A percentile compares a stretch with the other conserved stretches of the same genome.
Conservation (phyloP, 805 yeast species). For the Grigorovia transvaalensis region DNA sequence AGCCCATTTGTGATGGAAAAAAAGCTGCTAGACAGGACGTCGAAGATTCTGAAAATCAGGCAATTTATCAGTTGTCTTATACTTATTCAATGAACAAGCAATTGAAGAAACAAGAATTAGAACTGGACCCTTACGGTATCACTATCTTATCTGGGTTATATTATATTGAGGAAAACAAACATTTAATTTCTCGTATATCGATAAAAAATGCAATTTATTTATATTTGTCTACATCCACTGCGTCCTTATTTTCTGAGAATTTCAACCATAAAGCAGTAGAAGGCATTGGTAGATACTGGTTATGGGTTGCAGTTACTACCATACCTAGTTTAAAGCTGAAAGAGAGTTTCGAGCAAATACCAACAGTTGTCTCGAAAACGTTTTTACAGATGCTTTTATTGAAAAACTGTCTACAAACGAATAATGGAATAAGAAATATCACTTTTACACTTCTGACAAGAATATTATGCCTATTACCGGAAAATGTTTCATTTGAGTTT, state of each 20-base stretch:
- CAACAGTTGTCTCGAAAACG: constrained; percentile 26
- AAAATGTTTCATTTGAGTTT: constrained; percentile 47
- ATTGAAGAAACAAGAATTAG: constrained; percentile 22
- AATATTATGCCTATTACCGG: constrained; percentile 48
- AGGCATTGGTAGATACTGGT: constrained; percentile 28
- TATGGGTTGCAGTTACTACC: constrained; percentile 27
- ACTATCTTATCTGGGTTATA: constrained; percentile 19
- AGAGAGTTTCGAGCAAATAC: constrained; percentile 13
- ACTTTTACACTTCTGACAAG: constrained; percentile 53
- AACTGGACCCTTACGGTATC: constrained; percentile 28
- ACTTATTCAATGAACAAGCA: constrained; percentile 25
- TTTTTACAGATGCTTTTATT: constrained; percentile 36
- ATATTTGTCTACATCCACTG: constrained; percentile 34
- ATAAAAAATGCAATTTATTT: constrained; percentile 28
- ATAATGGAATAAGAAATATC: constrained; percentile 32
- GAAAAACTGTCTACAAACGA: constrained; percentile 29
- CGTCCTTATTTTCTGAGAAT: constrained; percentile 26
- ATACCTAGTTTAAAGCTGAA: constrained; percentile 11
- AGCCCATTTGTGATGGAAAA: constrained; percentile 14
- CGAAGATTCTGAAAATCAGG: constrained; percentile 19
- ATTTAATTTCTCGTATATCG: constrained; percentile 8
- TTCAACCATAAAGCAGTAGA: constrained; percentile 18
- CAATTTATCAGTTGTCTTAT: constrained; percentile 31
- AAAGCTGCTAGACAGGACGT: constrained; percentile 22
- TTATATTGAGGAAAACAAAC: constrained; percentile 12